Conservation (phyloP, 768 basidiomycete genomes). For the Leccinum olivaceopallidum region DNA sequence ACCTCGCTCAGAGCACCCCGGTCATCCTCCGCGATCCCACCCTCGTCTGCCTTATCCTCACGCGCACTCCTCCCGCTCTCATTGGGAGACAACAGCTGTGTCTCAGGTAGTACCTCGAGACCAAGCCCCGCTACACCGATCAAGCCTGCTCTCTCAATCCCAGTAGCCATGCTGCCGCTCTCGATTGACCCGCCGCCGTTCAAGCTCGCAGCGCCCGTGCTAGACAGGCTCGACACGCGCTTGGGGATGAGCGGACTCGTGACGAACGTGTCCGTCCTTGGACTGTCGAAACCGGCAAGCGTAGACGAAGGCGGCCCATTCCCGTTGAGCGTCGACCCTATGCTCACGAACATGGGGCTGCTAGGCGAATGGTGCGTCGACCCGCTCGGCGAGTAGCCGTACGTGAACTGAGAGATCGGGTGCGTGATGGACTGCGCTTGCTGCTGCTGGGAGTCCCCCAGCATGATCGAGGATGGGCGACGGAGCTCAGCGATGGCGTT, state of each 20-base stretch:
- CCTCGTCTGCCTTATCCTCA: conserved; percentile 35
- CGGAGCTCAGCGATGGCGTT: conserved; percentile 91
- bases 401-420: conserved; percentile 31
- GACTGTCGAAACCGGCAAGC: conserved; percentile 36
- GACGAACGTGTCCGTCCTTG: conserved; percentile 18
- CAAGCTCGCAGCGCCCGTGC: conserved; percentile 24
- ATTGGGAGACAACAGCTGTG: conserved; percentile 61
- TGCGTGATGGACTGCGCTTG: conserved; percentile 32
- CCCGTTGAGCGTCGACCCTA: conserved; percentile 30
- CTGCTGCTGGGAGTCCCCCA: conserved; percentile 46
- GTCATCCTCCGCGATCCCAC: conserved; percentile 45
- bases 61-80: conserved; percentile 50
- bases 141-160: conserved; percentile 23
- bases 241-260: conserved; percentile 19
- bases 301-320: conserved; percentile 24
- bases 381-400: conserved; percentile 36
- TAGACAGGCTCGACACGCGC: conserved; percentile 31
- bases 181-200: conserved; percentile 27
- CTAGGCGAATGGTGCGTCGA: conserved; percentile 47
- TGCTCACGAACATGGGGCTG: conserved; percentile 37
- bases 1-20: conserved; percentile 69
- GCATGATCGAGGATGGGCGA: conserved; percentile 62
- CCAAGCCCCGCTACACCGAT: conserved; percentile 29
- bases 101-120: conserved; percentile 39
- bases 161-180: conserved; percentile 16